These are phyloP conservation scores for Cryptococcus sp. DNA, from an alignment of 1,284 basidiomycete genomes.

Conservation along the genomic window DNA sequence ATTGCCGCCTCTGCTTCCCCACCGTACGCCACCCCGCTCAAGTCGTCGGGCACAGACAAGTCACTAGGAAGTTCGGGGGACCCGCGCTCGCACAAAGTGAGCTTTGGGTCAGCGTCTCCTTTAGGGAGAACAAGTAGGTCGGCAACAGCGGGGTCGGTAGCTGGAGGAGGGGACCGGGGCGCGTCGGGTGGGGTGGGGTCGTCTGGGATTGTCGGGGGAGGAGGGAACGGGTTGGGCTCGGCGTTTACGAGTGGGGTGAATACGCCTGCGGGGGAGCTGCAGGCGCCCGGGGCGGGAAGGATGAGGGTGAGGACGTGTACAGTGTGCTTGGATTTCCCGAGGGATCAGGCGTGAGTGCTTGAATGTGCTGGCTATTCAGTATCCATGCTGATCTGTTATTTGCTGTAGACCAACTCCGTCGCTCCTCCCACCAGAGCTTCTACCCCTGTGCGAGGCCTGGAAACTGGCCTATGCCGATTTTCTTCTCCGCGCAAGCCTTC, in stretches of 20 bases:
- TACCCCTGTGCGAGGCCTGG: constrained; percentile 33
- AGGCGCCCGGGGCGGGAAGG: constrained; percentile 1
- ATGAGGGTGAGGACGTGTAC: constrained; percentile 16
- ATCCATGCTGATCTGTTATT: constrained; percentile 11
- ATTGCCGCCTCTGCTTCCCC: constrained; percentile 11
- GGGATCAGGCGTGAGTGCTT: constrained; percentile 27
- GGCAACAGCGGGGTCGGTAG: background rate
- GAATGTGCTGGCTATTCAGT: background rate
- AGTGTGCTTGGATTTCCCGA: constrained; percentile 26
- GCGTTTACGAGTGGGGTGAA: background rate
- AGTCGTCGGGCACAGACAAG: constrained; percentile 13
- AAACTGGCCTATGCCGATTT: constrained; percentile 66
- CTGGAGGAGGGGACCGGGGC: background rate
- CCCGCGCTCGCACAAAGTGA: constrained; percentile 19
- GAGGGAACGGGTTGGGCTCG: background rate
- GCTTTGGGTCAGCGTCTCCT: constrained; percentile 29
- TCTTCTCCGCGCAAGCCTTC: constrained; percentile 65
- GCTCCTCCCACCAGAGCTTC: constrained; percentile 26
- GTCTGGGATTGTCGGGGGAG: background rate
- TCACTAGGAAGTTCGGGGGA: constrained; percentile 11
- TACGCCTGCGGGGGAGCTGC: background rate
- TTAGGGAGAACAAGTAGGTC: constrained; percentile 16
- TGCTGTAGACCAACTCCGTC: constrained; percentile 24
- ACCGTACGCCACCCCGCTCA: constrained; percentile 10
- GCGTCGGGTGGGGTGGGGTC: background rate